Evolutionary conservation across 345 rosid genomes (phyloP).

Genomic region (Eucalyptus microcorys): DNA sequence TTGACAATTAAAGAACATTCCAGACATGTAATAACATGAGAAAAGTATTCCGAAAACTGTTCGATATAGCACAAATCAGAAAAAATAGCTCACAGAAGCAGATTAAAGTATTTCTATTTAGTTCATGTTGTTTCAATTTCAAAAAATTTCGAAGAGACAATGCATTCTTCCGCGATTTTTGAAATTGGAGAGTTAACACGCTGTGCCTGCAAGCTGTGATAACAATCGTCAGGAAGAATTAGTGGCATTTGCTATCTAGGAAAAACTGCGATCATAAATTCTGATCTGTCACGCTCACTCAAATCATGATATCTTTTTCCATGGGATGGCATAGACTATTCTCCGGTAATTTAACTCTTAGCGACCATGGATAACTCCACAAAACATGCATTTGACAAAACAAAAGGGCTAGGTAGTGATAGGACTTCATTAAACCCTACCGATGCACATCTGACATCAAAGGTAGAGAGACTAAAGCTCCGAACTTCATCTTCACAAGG

Average conservation of each 20-base stretch:
- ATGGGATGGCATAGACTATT: neutral
- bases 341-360: neutral
- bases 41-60: neutral
- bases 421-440: fast-evolving
- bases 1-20: neutral
- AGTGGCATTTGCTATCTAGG: neutral
- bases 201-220: neutral
- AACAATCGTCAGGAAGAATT: neutral
- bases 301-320: neutral
- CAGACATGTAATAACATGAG: neutral
- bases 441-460: neutral
- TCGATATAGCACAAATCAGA: neutral
- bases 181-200: fast-evolving
- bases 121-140: neutral
- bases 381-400: neutral
- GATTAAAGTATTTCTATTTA: neutral
- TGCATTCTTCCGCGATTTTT: neutral
- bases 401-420: neutral
- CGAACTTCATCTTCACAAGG: fast-evolving
- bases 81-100: neutral
- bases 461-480: neutral
- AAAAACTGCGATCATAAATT: fast-evolving
- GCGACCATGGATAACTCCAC: neutral
- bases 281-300: neutral
- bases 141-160: neutral